Conservation (phyloP, 2,329 filamentous ascomycete genomes). For the Arthrobotrys sphaeroides region DNA sequence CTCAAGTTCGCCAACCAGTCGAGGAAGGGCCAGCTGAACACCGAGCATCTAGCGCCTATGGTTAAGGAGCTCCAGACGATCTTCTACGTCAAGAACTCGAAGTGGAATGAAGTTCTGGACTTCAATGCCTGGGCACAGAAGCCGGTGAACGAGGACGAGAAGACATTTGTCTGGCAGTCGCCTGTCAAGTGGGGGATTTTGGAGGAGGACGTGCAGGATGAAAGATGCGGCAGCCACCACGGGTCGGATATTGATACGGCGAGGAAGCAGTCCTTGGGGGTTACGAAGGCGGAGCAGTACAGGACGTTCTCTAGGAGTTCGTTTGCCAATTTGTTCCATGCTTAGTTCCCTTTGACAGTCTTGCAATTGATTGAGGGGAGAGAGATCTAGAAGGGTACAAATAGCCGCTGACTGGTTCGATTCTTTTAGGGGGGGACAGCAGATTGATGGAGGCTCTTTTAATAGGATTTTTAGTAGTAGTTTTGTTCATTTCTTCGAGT, state of each 20-base stretch:
- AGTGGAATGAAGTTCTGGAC: constrained; percentile 32
- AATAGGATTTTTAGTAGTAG: too few species aligned
- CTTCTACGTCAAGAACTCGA: constrained; percentile 39
- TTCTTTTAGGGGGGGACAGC: too few species aligned
- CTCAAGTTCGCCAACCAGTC: constrained; percentile 27
- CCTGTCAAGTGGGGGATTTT: constrained; percentile 24
- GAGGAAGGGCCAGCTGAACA: background rate
- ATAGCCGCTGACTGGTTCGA: too few species aligned
- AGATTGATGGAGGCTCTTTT: too few species aligned
- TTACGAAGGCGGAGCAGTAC: constrained; percentile 2
- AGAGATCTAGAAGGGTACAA: too few species aligned
- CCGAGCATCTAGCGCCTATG: constrained; percentile 15
- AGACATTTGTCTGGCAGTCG: constrained; percentile 20
- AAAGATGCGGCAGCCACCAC: background rate
- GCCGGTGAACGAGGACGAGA: background rate
- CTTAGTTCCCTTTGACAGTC: background rate
- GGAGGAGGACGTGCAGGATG: background rate
- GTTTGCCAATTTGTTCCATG: constrained; percentile 26
- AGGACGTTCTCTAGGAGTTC: constrained; percentile 24
- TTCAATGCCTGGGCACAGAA: constrained; percentile 24
- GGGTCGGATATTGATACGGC: background rate
- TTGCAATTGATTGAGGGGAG: background rate
- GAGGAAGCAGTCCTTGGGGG: background rate
- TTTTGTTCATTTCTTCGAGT: too few species aligned
- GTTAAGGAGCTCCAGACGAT: constrained; percentile 7